phyloP scores from a whole-genome alignment of 2,329 filamentous ascomycete species.

The Zasmidium angulare region DNA sequence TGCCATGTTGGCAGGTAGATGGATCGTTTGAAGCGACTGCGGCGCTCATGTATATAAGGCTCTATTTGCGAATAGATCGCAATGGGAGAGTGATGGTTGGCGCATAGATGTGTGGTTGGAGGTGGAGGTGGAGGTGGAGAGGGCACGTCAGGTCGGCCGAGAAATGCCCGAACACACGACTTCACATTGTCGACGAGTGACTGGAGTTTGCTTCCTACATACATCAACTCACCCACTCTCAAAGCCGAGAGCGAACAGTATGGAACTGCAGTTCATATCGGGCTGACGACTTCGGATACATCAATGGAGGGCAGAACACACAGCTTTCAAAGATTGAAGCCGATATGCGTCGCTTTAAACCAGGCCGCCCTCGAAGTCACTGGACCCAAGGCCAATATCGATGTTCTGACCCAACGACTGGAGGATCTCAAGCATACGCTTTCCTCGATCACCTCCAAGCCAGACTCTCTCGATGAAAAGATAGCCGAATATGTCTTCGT shows the following conservation, averaged over 20 bases:
- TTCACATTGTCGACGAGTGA: background rate
- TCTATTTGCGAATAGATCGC: background rate
- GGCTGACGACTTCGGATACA: background rate
- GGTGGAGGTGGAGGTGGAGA: background rate
- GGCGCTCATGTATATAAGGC: background rate
- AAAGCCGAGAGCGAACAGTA: background rate
- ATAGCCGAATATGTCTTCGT: slow-evolving; percentile 95
- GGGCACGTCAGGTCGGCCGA: background rate
- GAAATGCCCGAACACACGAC: background rate
- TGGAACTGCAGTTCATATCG: background rate
- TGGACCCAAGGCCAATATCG: slow-evolving; percentile 40
- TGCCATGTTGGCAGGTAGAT: slow-evolving; percentile 27
- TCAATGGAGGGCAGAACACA: slow-evolving; percentile 36
- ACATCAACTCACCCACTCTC: too few species aligned
- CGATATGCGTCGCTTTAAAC: slow-evolving; percentile 58
- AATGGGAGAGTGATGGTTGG: background rate
- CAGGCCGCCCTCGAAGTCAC: slow-evolving; percentile 54
- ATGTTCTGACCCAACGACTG: slow-evolving; percentile 51
- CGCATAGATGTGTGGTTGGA: background rate
- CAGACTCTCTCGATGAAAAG: slow-evolving; percentile 66
- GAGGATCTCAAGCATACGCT: slow-evolving; percentile 47
- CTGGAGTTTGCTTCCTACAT: background rate
- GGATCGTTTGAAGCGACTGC: background rate
- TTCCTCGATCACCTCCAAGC: slow-evolving; percentile 27
- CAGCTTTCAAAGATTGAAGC: slow-evolving; percentile 55